A percentile compares a stretch with the other conserved stretches of the same genome.
Conservation (phyloP, 129 eudicot genomes). For the Chrysanthemum seticuspe region DNA sequence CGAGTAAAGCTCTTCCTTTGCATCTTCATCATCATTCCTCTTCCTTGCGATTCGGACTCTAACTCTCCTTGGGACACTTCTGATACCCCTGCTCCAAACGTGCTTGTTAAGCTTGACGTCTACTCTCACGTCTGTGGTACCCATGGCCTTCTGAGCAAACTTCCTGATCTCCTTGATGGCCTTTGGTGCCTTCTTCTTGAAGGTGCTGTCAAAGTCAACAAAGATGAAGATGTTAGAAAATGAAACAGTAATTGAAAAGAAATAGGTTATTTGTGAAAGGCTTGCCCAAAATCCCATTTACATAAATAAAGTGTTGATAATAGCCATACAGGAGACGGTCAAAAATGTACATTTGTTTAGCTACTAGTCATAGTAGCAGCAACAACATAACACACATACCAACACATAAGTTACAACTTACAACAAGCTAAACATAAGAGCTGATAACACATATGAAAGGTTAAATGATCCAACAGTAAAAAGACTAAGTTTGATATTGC, state of each 20-base stretch:
- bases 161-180: slow-evolving; percentile 71
- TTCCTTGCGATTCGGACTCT: slow-evolving; percentile 70
- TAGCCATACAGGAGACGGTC: too few relatives aligned
- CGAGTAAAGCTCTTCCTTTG: slow-evolving; percentile 73
- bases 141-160: slow-evolving; percentile 74
- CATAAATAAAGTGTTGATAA: too few relatives aligned
- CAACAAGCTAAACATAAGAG: too few relatives aligned
- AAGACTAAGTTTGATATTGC: too few relatives aligned
- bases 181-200: slow-evolving; percentile 77
- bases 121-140: slow-evolving; percentile 68
- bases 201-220: slow-evolving; percentile 27
- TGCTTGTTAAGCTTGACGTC: slow-evolving; percentile 80
- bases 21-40: slow-evolving; percentile 77
- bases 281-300: neutral
- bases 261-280: neutral
- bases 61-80: slow-evolving; percentile 70
- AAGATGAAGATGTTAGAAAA: neutral
- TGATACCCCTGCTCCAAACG: slow-evolving; percentile 73
- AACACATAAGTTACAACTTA: too few relatives aligned
- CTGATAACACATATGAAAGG: too few relatives aligned
- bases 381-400: too few relatives aligned
- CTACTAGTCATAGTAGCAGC: too few relatives aligned
- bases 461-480: too few relatives aligned
- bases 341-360: too few relatives aligned
- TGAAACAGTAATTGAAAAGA: neutral